phyloP scores from a whole-genome alignment of 352 stramenopile genomes.

The Phytopythium litorale region DNA sequence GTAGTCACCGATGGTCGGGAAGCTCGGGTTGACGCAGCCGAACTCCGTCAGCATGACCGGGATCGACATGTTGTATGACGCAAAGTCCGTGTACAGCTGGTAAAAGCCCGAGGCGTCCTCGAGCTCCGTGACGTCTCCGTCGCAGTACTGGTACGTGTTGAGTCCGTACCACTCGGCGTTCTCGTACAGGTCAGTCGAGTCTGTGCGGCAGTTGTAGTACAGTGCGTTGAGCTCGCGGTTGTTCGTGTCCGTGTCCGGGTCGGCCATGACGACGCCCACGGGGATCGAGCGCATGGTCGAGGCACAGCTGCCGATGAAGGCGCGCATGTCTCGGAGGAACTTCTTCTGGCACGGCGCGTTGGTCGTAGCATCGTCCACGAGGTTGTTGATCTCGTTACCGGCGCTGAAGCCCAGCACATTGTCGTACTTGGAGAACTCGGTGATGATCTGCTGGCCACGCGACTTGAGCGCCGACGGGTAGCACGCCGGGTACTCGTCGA shows the following conservation, averaged over 20 bases:
- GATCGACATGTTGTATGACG: slow-evolving; percentile 54
- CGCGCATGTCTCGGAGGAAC: slow-evolving; percentile 84
- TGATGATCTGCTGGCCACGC: slow-evolving; percentile 76
- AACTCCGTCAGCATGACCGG: slow-evolving; percentile 83
- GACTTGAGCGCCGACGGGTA: slow-evolving; percentile 59
- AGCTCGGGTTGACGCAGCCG: slow-evolving; percentile 59
- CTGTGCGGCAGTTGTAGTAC: slow-evolving; percentile 87
- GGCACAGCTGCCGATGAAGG: slow-evolving; percentile 59
- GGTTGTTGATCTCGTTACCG: slow-evolving; percentile 83
- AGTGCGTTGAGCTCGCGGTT: slow-evolving; percentile 61
- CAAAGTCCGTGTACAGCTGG: slow-evolving; percentile 57
- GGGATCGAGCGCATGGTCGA: slow-evolving; percentile 61
- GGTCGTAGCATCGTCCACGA: slow-evolving; percentile 29
- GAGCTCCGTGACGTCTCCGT: slow-evolving; percentile 28
- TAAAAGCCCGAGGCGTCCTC: slow-evolving; percentile 49
- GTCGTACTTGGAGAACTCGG: slow-evolving; percentile 75
- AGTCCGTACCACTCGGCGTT: slow-evolving; percentile 79
- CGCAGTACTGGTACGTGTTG: slow-evolving; percentile 85
- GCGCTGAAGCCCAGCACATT: slow-evolving; percentile 79
- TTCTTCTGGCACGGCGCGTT: slow-evolving; percentile 89
- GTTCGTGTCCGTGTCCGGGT: slow-evolving; percentile 41
- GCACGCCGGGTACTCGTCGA: slow-evolving; percentile 43
- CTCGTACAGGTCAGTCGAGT: slow-evolving; percentile 64
- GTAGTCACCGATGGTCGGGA: slow-evolving; percentile 53
- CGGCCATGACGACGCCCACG: slow-evolving; percentile 69